Conservation (phyloP, 108 stramenopile species). For the Mayamaea pseudoterrestris region DNA sequence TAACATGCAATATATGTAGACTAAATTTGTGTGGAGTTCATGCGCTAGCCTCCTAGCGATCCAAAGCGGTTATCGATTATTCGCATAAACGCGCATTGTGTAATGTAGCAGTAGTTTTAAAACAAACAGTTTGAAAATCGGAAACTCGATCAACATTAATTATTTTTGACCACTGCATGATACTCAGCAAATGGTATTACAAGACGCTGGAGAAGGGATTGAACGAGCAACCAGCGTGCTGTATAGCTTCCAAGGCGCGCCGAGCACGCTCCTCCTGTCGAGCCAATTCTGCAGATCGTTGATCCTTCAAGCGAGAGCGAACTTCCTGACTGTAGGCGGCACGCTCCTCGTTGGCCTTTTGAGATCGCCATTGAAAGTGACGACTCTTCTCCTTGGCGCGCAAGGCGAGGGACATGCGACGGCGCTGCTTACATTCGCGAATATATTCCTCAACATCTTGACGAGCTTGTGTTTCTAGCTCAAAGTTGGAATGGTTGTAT, state of each 20-base stretch:
- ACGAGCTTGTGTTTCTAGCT: conserved; percentile 50
- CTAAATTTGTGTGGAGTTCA: too few relatives aligned
- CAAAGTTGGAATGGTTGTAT: conserved; percentile 32
- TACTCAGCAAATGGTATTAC: too few relatives aligned
- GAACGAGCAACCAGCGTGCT: conserved; percentile 20
- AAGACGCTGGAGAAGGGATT: too few relatives aligned
- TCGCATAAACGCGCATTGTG: too few relatives aligned
- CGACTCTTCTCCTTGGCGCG: conserved; percentile 68
- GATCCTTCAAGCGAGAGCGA: conserved; percentile 37
- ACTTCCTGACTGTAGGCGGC: conserved; percentile 23
- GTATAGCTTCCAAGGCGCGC: conserved; percentile 48
- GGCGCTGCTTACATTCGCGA: conserved; percentile 50
- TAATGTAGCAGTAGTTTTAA: too few relatives aligned
- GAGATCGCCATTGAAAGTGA: conserved; percentile 34
- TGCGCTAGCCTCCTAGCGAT: too few relatives aligned
- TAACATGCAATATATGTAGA: not conserved
- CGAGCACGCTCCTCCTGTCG: conserved; percentile 53
- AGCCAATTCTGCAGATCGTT: conserved; percentile 48
- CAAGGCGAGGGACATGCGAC: conserved; percentile 56
- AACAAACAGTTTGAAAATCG: too few relatives aligned
- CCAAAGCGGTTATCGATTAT: too few relatives aligned
- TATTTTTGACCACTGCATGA: too few relatives aligned
- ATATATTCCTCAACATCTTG: conserved; percentile 68
- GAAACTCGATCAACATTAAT: too few relatives aligned
- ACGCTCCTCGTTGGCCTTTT: conserved; percentile 27